Conservation (phyloP, 192 early-diverging fungal genomes). For the Pilobolus umbonatus region DNA sequence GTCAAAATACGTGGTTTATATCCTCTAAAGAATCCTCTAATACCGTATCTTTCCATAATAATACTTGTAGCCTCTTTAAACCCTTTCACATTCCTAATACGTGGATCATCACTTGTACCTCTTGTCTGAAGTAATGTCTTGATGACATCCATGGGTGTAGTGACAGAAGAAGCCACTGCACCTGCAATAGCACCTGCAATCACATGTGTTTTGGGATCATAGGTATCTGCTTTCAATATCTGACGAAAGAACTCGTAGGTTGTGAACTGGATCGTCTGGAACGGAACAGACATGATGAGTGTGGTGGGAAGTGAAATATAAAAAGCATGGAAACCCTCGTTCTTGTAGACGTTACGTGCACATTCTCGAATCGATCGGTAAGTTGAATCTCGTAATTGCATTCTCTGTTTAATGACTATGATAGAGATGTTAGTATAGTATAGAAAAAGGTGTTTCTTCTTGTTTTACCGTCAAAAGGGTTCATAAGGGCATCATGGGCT, state of each 20-base stretch:
- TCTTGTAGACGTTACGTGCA: conserved; percentile 58
- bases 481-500: conserved; percentile 87
- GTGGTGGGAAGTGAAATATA: conserved; percentile 95
- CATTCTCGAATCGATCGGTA: conserved; percentile 69
- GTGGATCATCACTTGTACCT: conserved; percentile 66
- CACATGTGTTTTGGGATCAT: conserved; percentile 86
- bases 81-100: conserved; percentile 66
- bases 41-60: conserved; percentile 74
- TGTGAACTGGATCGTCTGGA: conserved; percentile 91
- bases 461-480: conserved; percentile 86
- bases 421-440: neutral
- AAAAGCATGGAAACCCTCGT: conserved; percentile 82
- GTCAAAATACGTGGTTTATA: conserved; percentile 79
- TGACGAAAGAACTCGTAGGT: conserved; percentile 88
- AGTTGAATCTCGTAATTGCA: conserved; percentile 79
- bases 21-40: conserved; percentile 75
- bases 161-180: conserved; percentile 77
- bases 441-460: neutral
- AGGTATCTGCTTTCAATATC: conserved; percentile 69
- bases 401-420: conserved; percentile 92
- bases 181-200: conserved; percentile 86
- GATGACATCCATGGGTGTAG: conserved; percentile 93
- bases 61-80: conserved; percentile 64
- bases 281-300: conserved; percentile 90
- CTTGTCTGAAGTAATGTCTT: conserved; percentile 96